Conservation (phyloP, 257 asterid species). For the Striga asiatica region DNA sequence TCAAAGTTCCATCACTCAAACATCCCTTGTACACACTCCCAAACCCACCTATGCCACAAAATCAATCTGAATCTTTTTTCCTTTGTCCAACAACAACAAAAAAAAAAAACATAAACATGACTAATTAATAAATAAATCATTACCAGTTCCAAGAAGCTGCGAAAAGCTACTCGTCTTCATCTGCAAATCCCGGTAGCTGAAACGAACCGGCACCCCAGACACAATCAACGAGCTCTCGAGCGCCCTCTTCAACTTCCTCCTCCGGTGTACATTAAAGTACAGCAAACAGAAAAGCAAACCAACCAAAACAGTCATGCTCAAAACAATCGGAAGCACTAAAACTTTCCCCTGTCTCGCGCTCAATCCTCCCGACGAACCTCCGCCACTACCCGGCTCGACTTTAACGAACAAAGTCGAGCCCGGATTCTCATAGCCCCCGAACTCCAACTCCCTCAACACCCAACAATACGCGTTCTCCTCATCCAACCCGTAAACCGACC, state of each 20-base stretch:
- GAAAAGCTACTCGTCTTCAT: conserved; percentile 50
- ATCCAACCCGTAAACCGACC: conserved; percentile 70
- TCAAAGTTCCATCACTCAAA: conserved; percentile 55
- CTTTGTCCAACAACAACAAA: too few species aligned
- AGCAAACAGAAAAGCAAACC: conserved; percentile 49
- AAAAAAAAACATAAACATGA: too few species aligned
- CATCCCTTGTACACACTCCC: conserved; percentile 81
- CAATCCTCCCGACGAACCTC: conserved; percentile 19
- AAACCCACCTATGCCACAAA: conserved; percentile 93
- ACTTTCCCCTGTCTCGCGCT: conserved; percentile 31
- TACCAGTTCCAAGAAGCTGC: conserved; percentile 76
- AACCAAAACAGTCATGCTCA: conserved; percentile 52
- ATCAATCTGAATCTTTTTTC: neutral
- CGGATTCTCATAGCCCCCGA: conserved; percentile 73
- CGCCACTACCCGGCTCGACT: conserved; percentile 31
- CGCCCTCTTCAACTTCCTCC: conserved; percentile 44
- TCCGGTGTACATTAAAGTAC: conserved; percentile 37
- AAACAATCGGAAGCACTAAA: conserved; percentile 64
- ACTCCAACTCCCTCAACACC: conserved; percentile 55
- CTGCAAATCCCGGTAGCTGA: conserved; percentile 68
- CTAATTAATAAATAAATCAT: too few species aligned
- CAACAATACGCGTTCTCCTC: conserved; percentile 84
- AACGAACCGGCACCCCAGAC: conserved; percentile 62
- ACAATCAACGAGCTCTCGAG: conserved; percentile 50
- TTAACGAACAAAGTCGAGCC: conserved; percentile 80